A percentile compares a stretch with the other conserved stretches of the same genome.
Evolutionary conservation across 139 green algal species (phyloP).

Genomic region (Chlorella sp.): DNA sequence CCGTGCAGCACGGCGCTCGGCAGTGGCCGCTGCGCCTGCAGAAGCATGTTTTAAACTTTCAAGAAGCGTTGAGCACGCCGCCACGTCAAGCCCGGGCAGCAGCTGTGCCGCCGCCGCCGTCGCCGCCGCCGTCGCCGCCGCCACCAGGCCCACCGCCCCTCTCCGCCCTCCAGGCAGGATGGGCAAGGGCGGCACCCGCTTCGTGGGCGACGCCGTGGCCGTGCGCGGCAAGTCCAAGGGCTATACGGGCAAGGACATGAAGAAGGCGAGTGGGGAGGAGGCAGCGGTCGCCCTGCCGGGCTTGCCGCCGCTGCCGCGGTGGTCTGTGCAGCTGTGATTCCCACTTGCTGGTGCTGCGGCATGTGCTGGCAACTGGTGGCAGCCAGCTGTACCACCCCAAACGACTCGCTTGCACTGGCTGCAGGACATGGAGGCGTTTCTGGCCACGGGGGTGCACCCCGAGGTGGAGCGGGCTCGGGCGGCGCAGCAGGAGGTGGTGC

Average conservation of each 20-base stretch:
- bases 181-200: slow-evolving; percentile 46
- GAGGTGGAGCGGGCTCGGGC: slow-evolving; percentile 34
- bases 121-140: too few relatives aligned
- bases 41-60: too few relatives aligned
- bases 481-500: slow-evolving; percentile 28
- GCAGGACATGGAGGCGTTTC: slow-evolving; percentile 48
- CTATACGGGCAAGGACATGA: slow-evolving; percentile 15
- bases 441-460: slow-evolving; percentile 48
- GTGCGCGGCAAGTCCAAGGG: slow-evolving; percentile 28
- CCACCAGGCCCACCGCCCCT: too few relatives aligned
- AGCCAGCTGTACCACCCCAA: too few relatives aligned
- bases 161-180: background rate
- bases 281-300: too few relatives aligned
- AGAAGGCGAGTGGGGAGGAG: slow-evolving; percentile 14
- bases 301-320: background rate
- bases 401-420: too few relatives aligned
- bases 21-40: too few relatives aligned
- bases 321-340: background rate
- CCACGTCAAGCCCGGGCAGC: too few relatives aligned
- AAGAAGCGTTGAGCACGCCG: too few relatives aligned
- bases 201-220: slow-evolving; percentile 38
- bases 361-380: too few relatives aligned
- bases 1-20: too few relatives aligned
- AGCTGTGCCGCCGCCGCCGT: too few relatives aligned
- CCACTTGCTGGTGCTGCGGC: background rate